Conservation (phyloP, 2,329 filamentous ascomycete genomes). For the Dryadomyces quercus-mongolicae region DNA sequence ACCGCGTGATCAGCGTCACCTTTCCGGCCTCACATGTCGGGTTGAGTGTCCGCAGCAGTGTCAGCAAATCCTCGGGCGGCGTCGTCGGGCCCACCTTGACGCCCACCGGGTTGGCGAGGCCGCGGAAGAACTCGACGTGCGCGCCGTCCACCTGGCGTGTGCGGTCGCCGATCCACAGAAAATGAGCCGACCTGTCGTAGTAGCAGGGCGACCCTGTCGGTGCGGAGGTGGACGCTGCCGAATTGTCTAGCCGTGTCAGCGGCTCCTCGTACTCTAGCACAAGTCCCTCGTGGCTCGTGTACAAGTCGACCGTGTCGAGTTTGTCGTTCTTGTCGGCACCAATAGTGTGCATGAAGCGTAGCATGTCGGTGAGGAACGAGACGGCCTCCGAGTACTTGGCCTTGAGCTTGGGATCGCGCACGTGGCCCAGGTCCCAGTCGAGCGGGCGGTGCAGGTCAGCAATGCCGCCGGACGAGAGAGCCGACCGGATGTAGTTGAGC, state of each 20-base stretch:
- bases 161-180: conserved; percentile 96
- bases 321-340: conserved; percentile 77
- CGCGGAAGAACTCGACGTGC: conserved; percentile 95
- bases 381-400: conserved; percentile 80
- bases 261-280: conserved; percentile 89
- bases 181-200: conserved; percentile 92
- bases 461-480: conserved; percentile 77
- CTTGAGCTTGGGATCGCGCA: conserved; percentile 71
- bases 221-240: conserved; percentile 13
- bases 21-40: conserved; percentile 74
- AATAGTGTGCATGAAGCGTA: conserved; percentile 89
- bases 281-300: conserved; percentile 89
- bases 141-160: conserved; percentile 87
- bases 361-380: conserved; percentile 72
- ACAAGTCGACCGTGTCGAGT: conserved; percentile 86
- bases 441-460: conserved; percentile 88
- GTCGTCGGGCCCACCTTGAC: conserved; percentile 93
- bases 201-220: conserved; percentile 35
- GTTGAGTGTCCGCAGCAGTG: conserved; percentile 76
- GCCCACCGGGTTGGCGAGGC: conserved; percentile 89
- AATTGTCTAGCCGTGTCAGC: conserved; percentile 61
- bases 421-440: conserved; percentile 90
- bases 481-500: conserved; percentile 80
- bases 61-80: conserved; percentile 59
- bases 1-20: conserved; percentile 91